Percentiles rank a stretch among this genome's conserved stretches.
phyloP scores from a whole-genome alignment of 164 flowering plant genomes.

The Annona squamosa region DNA sequence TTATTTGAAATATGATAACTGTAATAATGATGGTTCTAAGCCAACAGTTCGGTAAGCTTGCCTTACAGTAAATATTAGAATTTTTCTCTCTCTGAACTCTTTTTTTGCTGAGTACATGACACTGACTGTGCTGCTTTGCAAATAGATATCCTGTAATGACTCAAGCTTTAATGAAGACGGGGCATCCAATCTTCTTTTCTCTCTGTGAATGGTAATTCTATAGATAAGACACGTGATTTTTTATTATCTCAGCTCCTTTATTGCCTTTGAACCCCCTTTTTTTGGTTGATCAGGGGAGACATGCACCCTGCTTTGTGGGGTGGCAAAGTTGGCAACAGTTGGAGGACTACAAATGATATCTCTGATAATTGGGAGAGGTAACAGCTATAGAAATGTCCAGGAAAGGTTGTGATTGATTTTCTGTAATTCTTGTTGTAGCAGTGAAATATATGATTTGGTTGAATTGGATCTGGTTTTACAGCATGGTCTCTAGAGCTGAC shows the following conservation, averaged over 20 bases:
- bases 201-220: slow-evolving; percentile 58
- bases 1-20: slow-evolving; percentile 58
- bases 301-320: slow-evolving; percentile 67
- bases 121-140: background rate
- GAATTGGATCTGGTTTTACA: slow-evolving; percentile 16
- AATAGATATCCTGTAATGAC: slow-evolving; percentile 60
- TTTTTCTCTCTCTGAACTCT: background rate
- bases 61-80: too few species aligned
- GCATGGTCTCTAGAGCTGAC: slow-evolving; percentile 72
- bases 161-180: slow-evolving; percentile 46
- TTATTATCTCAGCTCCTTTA: background rate
- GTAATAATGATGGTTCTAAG: slow-evolving; percentile 27
- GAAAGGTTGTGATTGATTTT: background rate
- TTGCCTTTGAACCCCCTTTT: background rate
- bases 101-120: background rate
- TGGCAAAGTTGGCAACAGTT: slow-evolving; percentile 50
- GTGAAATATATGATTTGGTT: background rate
- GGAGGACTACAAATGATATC: slow-evolving; percentile 75
- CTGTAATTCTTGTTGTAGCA: background rate
- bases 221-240: background rate
- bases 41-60: slow-evolving; percentile 31
- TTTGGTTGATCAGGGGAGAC: slow-evolving; percentile 42
- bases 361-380: slow-evolving; percentile 52
- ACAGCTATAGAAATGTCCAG: background rate
- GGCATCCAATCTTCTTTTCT: slow-evolving; percentile 59